Evolutionary conservation across 371 early-diverging fungal species (phyloP).

Genomic region (Rhizopus stolonifer): DNA sequence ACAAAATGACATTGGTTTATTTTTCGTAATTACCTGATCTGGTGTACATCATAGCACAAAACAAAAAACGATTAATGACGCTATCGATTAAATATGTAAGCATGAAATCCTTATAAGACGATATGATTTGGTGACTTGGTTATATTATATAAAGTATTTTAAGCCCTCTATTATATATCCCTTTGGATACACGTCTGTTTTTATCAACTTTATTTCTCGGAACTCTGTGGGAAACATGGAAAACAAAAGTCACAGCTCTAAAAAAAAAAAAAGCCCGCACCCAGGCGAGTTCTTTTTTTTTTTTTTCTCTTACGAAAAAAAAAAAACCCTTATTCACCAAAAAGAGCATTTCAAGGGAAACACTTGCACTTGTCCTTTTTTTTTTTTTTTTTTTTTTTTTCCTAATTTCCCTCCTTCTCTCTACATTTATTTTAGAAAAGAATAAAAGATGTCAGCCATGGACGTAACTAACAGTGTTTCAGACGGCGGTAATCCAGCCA

Average conservation of each 20-base stretch:
- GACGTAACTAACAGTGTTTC: neutral
- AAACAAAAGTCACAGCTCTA: neutral
- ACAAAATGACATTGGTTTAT: too few relatives aligned
- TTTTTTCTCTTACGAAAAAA: neutral
- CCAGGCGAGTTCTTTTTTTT: neutral
- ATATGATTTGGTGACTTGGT: too few relatives aligned
- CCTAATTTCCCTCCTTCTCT: neutral
- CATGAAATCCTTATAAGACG: too few relatives aligned
- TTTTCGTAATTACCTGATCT: too few relatives aligned
- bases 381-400: conserved; percentile 3
- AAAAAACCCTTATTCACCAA: neutral
- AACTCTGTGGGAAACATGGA: conserved; percentile 1
- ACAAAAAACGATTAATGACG: too few relatives aligned
- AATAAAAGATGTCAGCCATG: neutral
- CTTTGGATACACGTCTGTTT: too few relatives aligned
- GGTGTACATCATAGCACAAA: too few relatives aligned
- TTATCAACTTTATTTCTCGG: too few relatives aligned
- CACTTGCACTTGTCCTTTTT: neutral
- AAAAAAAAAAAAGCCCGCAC: neutral
- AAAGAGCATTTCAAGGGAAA: neutral
- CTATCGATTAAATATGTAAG: too few relatives aligned
- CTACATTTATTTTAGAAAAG: neutral
- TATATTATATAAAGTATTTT: too few relatives aligned
- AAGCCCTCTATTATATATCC: too few relatives aligned
- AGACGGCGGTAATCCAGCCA: conserved; percentile 18